Evolutionary conservation across 2,329 filamentous ascomycete genomes (phyloP).

Genomic region (Mycosphaerella sp.): DNA sequence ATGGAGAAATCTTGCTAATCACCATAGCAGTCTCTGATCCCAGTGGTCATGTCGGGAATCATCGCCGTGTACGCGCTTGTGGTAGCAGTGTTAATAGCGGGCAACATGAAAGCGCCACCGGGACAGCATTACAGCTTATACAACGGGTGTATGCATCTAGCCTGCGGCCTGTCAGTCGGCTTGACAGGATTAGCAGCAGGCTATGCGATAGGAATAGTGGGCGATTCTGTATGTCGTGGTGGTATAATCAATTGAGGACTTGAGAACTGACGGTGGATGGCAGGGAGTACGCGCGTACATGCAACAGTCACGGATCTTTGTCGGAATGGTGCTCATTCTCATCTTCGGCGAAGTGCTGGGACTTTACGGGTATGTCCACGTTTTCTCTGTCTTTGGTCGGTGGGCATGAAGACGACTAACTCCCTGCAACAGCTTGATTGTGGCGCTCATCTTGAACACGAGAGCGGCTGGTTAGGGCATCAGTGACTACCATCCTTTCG

Average conservation of each 20-base stretch:
- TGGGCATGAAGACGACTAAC: background rate
- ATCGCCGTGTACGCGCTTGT: conserved; percentile 97
- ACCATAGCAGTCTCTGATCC: conserved; percentile 62
- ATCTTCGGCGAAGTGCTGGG: conserved; percentile 98
- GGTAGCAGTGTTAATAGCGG: conserved; percentile 90
- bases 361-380: conserved; percentile 73
- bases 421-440: conserved; percentile 62
- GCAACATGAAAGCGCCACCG: conserved; percentile 71
- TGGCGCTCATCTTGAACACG: conserved; percentile 87
- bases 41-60: conserved; percentile 98
- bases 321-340: conserved; percentile 96
- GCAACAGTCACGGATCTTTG: conserved; percentile 91
- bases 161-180: conserved; percentile 82
- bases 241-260: background rate
- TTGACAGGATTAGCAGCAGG: conserved; percentile 89
- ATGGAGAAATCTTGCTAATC: conserved; percentile 19
- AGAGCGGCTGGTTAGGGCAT: conserved; percentile 25
- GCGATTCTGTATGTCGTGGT: conserved; percentile 62
- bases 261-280: conserved; percentile 4
- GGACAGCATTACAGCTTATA: conserved; percentile 72
- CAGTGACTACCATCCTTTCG: background rate
- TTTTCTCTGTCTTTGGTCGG: background rate
- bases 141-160: conserved; percentile 89
- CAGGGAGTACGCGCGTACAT: conserved; percentile 86
- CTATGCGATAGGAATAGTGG: conserved; percentile 93